phyloP scores from a whole-genome alignment of 2,329 filamentous ascomycete genomes.

The Exophiala oligosperma region DNA sequence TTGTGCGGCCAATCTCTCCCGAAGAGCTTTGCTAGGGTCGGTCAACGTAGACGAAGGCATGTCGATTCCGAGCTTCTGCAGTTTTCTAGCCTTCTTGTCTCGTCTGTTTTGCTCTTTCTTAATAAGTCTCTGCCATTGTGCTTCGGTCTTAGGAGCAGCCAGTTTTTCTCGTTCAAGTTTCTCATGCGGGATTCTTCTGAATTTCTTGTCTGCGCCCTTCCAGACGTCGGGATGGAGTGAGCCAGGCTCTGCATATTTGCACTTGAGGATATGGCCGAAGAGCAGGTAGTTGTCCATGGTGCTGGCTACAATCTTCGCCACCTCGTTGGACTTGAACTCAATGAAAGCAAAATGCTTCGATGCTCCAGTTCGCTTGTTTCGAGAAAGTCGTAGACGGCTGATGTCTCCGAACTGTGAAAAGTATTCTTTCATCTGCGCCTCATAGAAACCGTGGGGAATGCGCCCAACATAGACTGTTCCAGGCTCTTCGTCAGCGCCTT shows the following conservation, averaged over 20 bases:
- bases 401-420: conserved; percentile 91
- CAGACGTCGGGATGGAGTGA: conserved; percentile 80
- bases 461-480: conserved; percentile 87
- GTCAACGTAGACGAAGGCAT: conserved; percentile 75
- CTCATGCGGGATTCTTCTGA: conserved; percentile 85
- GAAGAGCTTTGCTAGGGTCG: conserved; percentile 52
- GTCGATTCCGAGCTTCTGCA: conserved; percentile 81
- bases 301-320: conserved; percentile 88
- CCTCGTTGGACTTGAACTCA: conserved; percentile 74
- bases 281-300: conserved; percentile 98
- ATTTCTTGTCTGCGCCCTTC: conserved; percentile 86
- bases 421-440: conserved; percentile 91
- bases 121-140: conserved; percentile 76
- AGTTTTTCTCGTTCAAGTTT: conserved; percentile 77
- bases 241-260: conserved; percentile 73
- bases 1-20: conserved; percentile 32
- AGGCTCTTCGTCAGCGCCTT: conserved; percentile 52
- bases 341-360: conserved; percentile 95
- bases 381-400: conserved; percentile 74
- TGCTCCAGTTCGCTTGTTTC: conserved; percentile 86
- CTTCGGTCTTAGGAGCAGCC: conserved; percentile 69
- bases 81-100: conserved; percentile 66
- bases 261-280: conserved; percentile 91
- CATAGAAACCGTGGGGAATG: conserved; percentile 94
- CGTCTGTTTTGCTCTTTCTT: conserved; percentile 71